phyloP scores from a whole-genome alignment of 805 yeast species.

The Cyberlindnera meyerae region DNA sequence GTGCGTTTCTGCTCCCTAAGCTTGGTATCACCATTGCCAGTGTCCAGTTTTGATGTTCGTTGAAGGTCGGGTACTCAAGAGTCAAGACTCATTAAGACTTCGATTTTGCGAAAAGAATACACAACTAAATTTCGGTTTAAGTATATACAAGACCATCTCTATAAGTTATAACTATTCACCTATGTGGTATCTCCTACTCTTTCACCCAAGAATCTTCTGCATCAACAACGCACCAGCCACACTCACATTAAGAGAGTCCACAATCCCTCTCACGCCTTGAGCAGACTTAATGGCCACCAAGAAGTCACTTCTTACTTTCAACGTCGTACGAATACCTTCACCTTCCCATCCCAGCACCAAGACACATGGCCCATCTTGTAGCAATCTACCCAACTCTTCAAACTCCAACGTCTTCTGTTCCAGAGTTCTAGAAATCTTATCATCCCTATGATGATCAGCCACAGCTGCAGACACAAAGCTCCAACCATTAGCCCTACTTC shows the following conservation, averaged over 20 bases:
- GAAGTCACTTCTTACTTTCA: conserved; percentile 53
- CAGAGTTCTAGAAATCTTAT: conserved; percentile 23
- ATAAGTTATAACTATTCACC: no score
- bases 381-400: conserved; percentile 39
- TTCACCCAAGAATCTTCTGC: conserved; percentile 18
- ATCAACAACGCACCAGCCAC: conserved; percentile 79
- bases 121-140: no score
- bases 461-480: conserved; percentile 57
- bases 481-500: conserved; percentile 60
- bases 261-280: conserved; percentile 30
- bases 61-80: no score
- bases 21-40: neutral
- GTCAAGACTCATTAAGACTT: no score
- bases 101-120: no score
- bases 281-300: conserved; percentile 32
- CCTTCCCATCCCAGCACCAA: conserved; percentile 86
- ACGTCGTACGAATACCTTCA: conserved; percentile 65
- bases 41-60: conserved; percentile 1
- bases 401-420: conserved; percentile 34
- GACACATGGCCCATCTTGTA: conserved; percentile 52
- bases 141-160: neutral
- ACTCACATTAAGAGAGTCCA: conserved; percentile 84
- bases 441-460: conserved; percentile 28
- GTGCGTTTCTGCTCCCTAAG: neutral
- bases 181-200: no score